Conservation (phyloP, 352 stramenopile species). For the Pythium scleroteichum region DNA sequence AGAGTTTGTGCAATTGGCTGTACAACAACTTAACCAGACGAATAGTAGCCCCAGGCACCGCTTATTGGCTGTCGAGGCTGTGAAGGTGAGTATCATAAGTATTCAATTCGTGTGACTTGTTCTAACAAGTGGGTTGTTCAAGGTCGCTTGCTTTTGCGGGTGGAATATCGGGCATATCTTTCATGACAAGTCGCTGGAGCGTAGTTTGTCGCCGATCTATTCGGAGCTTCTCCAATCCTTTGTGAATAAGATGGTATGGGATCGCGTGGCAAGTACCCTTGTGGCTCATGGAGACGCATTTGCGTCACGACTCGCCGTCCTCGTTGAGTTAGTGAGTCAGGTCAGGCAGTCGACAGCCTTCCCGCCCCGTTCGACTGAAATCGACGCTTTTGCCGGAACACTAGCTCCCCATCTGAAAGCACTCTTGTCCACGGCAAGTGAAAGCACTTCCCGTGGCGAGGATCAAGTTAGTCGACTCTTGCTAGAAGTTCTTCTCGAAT, state of each 20-base stretch:
- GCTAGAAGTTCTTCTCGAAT: constrained; percentile 44
- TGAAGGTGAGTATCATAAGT: constrained; percentile 36
- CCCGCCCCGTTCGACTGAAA: constrained; percentile 33
- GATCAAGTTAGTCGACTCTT: constrained; percentile 40
- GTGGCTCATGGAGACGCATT: constrained; percentile 10
- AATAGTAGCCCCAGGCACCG: constrained; percentile 20
- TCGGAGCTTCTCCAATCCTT: constrained; percentile 53
- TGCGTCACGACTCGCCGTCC: constrained; percentile 32
- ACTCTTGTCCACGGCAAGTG: constrained; percentile 36
- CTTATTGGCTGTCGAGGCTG: constrained; percentile 30
- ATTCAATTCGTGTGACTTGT: no score
- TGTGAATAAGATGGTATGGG: constrained; percentile 43
- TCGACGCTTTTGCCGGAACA: constrained; percentile 50
- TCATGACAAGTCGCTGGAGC: constrained; percentile 29
- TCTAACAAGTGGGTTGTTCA: background rate
- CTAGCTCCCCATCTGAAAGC: constrained; percentile 44
- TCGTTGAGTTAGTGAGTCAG: constrained; percentile 40
- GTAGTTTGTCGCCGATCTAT: constrained; percentile 39
- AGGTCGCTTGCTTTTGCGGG: constrained; percentile 42
- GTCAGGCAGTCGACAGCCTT: constrained; percentile 43
- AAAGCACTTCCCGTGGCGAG: constrained; percentile 18
- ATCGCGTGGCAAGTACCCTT: constrained; percentile 31
- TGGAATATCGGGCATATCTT: constrained; percentile 53
- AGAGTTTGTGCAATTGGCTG: background rate
- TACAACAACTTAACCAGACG: background rate